phyloP scores from a whole-genome alignment of 2,329 filamentous ascomycete genomes.

The Phialophora tarda region DNA sequence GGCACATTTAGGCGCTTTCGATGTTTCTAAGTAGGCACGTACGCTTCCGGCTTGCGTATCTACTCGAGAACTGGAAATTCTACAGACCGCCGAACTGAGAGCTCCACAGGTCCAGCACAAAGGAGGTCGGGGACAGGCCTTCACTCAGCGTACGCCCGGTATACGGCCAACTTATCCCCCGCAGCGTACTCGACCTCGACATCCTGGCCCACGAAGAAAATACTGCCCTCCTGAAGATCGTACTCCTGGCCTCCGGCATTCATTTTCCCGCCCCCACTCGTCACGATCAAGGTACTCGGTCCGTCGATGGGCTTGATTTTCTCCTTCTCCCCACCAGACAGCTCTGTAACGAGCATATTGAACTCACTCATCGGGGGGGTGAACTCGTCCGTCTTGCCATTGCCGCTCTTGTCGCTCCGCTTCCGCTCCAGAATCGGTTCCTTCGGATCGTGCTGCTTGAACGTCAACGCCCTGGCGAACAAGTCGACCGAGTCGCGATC shows the following conservation, averaged over 20 bases:
- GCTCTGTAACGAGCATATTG: constrained; percentile 65
- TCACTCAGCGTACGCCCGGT: constrained; percentile 53
- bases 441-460: constrained; percentile 63
- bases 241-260: constrained; percentile 59
- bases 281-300: constrained; percentile 68
- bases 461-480: constrained; percentile 68
- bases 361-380: constrained; percentile 74
- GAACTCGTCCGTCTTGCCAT: constrained; percentile 68
- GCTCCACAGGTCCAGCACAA: too few species aligned
- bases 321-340: constrained; percentile 66
- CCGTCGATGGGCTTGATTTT: constrained; percentile 61
- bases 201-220: constrained; percentile 70
- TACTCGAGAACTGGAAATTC: too few species aligned
- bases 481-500: constrained; percentile 68
- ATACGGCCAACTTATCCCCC: constrained; percentile 53
- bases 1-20: too few species aligned
- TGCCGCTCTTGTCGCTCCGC: constrained; percentile 57
- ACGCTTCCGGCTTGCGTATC: too few species aligned
- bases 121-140: background rate
- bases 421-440: constrained; percentile 62
- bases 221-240: constrained; percentile 65
- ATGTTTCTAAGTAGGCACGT: too few species aligned
- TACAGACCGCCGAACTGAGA: too few species aligned
- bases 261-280: constrained; percentile 63
- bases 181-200: constrained; percentile 52